A percentile compares a stretch with the other conserved stretches of the same genome.
Conservation (phyloP, 495 filamentous ascomycete genomes). For the Tuber umbilicatum region DNA sequence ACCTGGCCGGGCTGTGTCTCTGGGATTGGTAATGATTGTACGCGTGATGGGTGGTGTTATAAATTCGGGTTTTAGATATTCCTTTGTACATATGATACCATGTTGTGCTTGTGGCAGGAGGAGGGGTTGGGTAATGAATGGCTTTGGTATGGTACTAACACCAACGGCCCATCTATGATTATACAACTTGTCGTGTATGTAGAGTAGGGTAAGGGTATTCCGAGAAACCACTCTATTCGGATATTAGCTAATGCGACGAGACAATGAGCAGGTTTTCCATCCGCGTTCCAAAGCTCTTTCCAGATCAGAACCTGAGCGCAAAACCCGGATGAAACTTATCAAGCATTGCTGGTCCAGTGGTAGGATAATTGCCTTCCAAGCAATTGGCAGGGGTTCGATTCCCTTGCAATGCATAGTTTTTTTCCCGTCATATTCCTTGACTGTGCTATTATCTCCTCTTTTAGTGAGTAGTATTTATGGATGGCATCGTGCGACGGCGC, state of each 20-base stretch:
- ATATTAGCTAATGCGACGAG: neutral
- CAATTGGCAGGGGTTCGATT: slow-evolving; percentile 35
- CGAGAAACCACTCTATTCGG: neutral
- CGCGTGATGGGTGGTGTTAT: no score
- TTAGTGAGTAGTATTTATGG: neutral
- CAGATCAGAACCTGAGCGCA: neutral
- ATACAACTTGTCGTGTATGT: no score
- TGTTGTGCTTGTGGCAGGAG: no score
- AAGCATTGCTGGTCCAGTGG: slow-evolving; percentile 26
- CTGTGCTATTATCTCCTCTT: neutral
- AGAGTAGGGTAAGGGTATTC: no score
- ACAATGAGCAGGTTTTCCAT: neutral
- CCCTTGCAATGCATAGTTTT: slow-evolving; percentile 20
- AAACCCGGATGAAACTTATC: neutral
- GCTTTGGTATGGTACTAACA: no score
- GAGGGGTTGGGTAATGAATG: no score
- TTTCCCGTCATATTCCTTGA: neutral
- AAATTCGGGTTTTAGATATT: no score
- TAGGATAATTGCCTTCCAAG: slow-evolving; percentile 37
- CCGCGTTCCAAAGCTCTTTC: neutral
- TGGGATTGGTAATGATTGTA: no score
- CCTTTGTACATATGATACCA: no score
- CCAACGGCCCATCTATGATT: no score
- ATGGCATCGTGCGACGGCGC: neutral
- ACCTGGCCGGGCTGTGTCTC: no score